Conservation (phyloP, 768 basidiomycete species). For the Fomitopsis serialis region DNA sequence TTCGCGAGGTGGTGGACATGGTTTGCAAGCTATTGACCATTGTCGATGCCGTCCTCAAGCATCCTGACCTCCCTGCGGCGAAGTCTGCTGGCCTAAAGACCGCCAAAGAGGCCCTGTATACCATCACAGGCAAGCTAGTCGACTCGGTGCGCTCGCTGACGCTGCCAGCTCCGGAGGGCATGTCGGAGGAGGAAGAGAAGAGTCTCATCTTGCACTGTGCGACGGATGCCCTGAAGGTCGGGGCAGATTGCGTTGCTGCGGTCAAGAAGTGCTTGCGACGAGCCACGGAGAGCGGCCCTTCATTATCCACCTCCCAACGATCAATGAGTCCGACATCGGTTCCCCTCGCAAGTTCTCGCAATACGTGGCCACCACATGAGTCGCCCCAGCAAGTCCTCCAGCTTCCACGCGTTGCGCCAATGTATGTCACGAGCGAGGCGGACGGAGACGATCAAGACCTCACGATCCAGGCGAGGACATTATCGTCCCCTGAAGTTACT, state of each 20-base stretch:
- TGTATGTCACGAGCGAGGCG: slow-evolving; percentile 28
- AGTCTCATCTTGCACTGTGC: slow-evolving; percentile 74
- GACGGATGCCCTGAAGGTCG: slow-evolving; percentile 81
- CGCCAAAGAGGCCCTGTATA: slow-evolving; percentile 80
- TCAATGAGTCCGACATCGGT: slow-evolving; percentile 38
- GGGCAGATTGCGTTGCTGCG: slow-evolving; percentile 81
- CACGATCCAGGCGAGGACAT: slow-evolving; percentile 47
- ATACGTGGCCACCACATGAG: slow-evolving; percentile 9
- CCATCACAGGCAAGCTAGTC: slow-evolving; percentile 79
- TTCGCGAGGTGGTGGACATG: slow-evolving; percentile 91
- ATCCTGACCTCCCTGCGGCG: slow-evolving; percentile 60
- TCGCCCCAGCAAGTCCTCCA: slow-evolving; percentile 28
- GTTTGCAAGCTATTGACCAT: slow-evolving; percentile 88
- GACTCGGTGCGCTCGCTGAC: slow-evolving; percentile 82
- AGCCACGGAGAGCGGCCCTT: slow-evolving; percentile 58
- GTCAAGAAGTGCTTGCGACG: slow-evolving; percentile 79
- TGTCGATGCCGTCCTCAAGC: slow-evolving; percentile 81
- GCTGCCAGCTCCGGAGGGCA: slow-evolving; percentile 33
- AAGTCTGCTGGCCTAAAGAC: slow-evolving; percentile 60
- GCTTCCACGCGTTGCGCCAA: slow-evolving; percentile 32
- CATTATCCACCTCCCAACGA: slow-evolving; percentile 55
- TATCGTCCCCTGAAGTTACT: slow-evolving; percentile 20
- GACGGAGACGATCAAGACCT: slow-evolving; percentile 55
- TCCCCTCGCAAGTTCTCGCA: slow-evolving; percentile 45
- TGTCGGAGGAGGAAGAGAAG: slow-evolving; percentile 82